phyloP scores from a whole-genome alignment of 148 eudicot species.

The Amaranthus cruentus region DNA sequence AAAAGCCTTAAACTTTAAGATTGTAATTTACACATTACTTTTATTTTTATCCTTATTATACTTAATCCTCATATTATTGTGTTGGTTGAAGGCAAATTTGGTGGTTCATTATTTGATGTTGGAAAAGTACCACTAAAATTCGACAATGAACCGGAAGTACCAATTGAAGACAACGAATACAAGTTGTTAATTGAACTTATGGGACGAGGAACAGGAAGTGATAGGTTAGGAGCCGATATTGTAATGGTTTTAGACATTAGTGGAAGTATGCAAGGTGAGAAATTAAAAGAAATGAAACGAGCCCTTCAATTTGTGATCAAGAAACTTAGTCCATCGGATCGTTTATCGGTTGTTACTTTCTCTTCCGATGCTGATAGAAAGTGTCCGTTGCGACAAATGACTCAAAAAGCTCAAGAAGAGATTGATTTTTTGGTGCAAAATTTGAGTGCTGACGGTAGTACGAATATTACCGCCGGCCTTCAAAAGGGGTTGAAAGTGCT shows the following conservation, averaged over 20 bases:
- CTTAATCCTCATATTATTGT: too few species aligned
- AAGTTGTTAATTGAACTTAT: slow-evolving; percentile 3
- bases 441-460: neutral
- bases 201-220: neutral
- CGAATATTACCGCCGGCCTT: slow-evolving; percentile 18
- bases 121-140: slow-evolving; percentile 4
- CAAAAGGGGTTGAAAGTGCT: slow-evolving; percentile 16
- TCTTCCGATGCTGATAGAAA: neutral
- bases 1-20: too few species aligned
- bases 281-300: slow-evolving; percentile 13
- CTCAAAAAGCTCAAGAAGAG: neutral
- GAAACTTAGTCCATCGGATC: slow-evolving; percentile 19
- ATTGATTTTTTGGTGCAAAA: neutral
- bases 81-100: neutral
- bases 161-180: slow-evolving; percentile 4
- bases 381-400: slow-evolving; percentile 12
- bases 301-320: slow-evolving; percentile 15
- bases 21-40: too few species aligned
- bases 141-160: neutral
- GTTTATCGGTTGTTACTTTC: slow-evolving; percentile 23
- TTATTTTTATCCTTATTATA: too few species aligned
- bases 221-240: slow-evolving; percentile 14
- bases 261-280: slow-evolving; percentile 14
- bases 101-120: neutral
- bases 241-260: slow-evolving; percentile 21